These are phyloP conservation scores for Ramalina intermedia DNA, from an alignment of 495 filamentous ascomycete species.

Conservation along the genomic window DNA sequence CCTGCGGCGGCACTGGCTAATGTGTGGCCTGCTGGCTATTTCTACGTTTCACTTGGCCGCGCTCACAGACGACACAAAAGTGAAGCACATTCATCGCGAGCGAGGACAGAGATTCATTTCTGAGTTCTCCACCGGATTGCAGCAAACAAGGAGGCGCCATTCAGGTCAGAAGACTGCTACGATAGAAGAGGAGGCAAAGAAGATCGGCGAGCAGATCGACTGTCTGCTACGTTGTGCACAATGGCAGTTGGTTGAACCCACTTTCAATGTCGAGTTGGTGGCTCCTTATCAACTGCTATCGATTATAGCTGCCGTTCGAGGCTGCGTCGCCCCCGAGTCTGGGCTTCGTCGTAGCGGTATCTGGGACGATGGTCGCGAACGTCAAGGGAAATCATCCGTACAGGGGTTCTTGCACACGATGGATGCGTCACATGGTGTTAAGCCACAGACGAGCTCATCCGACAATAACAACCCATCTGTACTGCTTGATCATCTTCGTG, in stretches of 20 bases:
- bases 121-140: not conserved
- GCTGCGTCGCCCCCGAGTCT: not conserved
- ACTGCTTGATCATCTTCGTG: conserved; percentile 9
- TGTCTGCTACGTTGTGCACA: conserved; percentile 10
- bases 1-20: conserved; percentile 16
- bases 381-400: not conserved
- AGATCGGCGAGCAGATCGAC: conserved; percentile 8
- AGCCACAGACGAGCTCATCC: not conserved
- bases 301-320: not conserved
- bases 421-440: not conserved
- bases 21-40: conserved; percentile 21
- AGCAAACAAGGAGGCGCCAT: not conserved
- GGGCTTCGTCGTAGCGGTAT: not conserved
- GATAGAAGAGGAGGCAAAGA: not conserved
- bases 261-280: not conserved
- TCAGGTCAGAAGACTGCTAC: not conserved
- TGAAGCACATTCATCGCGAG: not conserved
- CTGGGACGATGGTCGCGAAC: not conserved
- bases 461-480: not conserved
- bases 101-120: not conserved
- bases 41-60: conserved; percentile 17
- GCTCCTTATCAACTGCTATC: not conserved
- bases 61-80: conserved; percentile 4
- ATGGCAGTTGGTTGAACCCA: conserved; percentile 5
- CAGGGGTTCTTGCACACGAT: not conserved